Conservation (phyloP, 2,329 filamentous ascomycete species). For the Neoscytalidium dimidiatum region DNA sequence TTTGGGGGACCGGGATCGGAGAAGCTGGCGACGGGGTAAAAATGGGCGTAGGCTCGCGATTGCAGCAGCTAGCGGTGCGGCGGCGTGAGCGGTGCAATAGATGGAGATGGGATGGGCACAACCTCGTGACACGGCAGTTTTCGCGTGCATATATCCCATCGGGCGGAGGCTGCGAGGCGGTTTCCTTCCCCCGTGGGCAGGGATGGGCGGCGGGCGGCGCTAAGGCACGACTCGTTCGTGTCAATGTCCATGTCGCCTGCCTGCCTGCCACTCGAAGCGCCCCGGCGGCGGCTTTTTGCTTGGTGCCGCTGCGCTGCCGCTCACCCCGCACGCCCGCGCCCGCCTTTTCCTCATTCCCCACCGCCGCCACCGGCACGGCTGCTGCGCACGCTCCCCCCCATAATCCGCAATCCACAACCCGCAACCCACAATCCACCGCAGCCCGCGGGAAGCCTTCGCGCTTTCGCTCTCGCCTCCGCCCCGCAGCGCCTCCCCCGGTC, state of each 20-base stretch:
- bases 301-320: neutral
- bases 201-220: neutral
- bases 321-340: conserved; percentile 5
- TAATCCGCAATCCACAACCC: too few species aligned
- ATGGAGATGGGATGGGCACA: too few species aligned
- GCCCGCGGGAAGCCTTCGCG: conserved; percentile 2
- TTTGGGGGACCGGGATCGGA: too few species aligned
- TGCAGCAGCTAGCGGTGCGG: too few species aligned
- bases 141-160: too few species aligned
- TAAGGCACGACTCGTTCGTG: neutral
- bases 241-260: too few species aligned
- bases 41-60: too few species aligned
- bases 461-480: neutral
- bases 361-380: conserved; percentile 4
- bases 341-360: neutral
- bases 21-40: too few species aligned
- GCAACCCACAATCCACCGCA: conserved; percentile 17
- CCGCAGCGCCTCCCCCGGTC: too few species aligned
- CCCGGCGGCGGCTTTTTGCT: too few species aligned
- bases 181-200: neutral
- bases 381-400: neutral
- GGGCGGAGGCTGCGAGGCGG: neutral
- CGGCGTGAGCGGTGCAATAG: too few species aligned
- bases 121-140: conserved; percentile 7
- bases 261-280: too few species aligned